Evolutionary conservation across 495 filamentous ascomycete genomes (phyloP).

Genomic region (Saxophila tyrrhenica): DNA sequence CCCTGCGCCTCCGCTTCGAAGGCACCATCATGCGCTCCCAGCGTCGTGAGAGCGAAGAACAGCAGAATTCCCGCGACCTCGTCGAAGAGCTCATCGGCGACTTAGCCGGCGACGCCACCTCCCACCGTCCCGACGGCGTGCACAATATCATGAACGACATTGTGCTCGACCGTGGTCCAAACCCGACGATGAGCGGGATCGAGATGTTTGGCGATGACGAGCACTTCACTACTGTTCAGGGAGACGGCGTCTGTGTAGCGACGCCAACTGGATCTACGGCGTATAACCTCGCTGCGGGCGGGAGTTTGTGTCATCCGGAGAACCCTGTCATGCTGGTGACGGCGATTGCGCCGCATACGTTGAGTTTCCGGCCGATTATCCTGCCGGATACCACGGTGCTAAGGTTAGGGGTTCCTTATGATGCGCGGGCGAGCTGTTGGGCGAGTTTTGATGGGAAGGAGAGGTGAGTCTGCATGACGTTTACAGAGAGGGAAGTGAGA

Average conservation of each 20-base stretch:
- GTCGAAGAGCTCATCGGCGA: conserved; percentile 82
- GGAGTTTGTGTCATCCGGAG: conserved; percentile 89
- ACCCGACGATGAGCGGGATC: conserved; percentile 67
- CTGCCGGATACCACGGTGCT: conserved; percentile 90
- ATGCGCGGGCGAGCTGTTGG: conserved; percentile 81
- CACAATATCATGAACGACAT: conserved; percentile 85
- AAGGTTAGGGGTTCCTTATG: conserved; percentile 82
- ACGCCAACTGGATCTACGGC: conserved; percentile 91
- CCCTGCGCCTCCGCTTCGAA: conserved; percentile 78
- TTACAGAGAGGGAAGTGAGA: neutral
- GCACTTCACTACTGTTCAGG: conserved; percentile 78
- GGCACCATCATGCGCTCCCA: conserved; percentile 87
- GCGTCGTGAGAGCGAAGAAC: conserved; percentile 8
- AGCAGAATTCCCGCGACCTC: conserved; percentile 43
- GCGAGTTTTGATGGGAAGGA: conserved; percentile 94
- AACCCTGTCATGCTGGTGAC: conserved; percentile 95
- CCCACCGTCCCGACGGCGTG: conserved; percentile 67
- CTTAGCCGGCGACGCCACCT: conserved; percentile 65
- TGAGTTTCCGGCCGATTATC: conserved; percentile 92
- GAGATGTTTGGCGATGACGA: conserved; percentile 94
- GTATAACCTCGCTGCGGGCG: conserved; percentile 93
- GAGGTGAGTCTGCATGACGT: conserved; percentile 35
- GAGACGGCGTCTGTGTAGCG: conserved; percentile 81
- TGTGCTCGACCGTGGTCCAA: conserved; percentile 22
- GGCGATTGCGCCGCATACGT: conserved; percentile 89